A percentile compares a stretch with the other conserved stretches of the same genome.
Evolutionary conservation across 2,329 filamentous ascomycete genomes (phyloP).

Genomic region (Trichophyton mentagrophytes): DNA sequence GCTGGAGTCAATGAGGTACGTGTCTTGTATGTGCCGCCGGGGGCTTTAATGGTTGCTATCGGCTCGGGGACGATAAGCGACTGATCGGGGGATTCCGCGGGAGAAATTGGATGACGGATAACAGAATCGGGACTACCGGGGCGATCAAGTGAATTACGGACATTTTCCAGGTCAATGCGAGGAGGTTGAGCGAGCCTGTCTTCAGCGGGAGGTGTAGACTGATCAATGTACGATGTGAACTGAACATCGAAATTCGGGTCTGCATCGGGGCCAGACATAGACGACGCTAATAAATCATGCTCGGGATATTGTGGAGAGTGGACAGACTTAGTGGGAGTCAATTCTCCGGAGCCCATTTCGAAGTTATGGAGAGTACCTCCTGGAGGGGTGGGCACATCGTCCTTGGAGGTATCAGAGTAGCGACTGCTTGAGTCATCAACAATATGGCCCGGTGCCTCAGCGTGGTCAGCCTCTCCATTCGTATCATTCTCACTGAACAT

Average conservation of each 20-base stretch:
- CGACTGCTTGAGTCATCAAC: slow-evolving; percentile 47
- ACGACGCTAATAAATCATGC: slow-evolving; percentile 17
- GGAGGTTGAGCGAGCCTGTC: slow-evolving; percentile 15
- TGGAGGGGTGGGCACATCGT: slow-evolving; percentile 14
- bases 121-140: slow-evolving; percentile 71
- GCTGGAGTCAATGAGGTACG: slow-evolving; percentile 76
- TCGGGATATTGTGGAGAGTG: slow-evolving; percentile 5
- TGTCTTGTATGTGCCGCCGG: slow-evolving; percentile 76
- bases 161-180: slow-evolving; percentile 23
- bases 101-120: slow-evolving; percentile 59
- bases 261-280: slow-evolving; percentile 26
- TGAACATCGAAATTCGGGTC: slow-evolving; percentile 32
- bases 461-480: slow-evolving; percentile 17
- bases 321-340: slow-evolving; percentile 18
- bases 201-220: slow-evolving; percentile 25
- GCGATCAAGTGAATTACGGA: slow-evolving; percentile 29
- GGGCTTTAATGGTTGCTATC: slow-evolving; percentile 77
- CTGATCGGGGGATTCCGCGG: slow-evolving; percentile 27
- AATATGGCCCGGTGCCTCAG: slow-evolving; percentile 25
- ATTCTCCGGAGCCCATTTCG: slow-evolving; percentile 18
- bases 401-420: slow-evolving; percentile 38
- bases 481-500: slow-evolving; percentile 47
- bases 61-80: slow-evolving; percentile 56
- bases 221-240: slow-evolving; percentile 43
- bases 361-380: slow-evolving; percentile 19